Base-by-base conservation (phyloP, 1,284 basidiomycete genomes). In the Puccinia brachypodii region DNA sequence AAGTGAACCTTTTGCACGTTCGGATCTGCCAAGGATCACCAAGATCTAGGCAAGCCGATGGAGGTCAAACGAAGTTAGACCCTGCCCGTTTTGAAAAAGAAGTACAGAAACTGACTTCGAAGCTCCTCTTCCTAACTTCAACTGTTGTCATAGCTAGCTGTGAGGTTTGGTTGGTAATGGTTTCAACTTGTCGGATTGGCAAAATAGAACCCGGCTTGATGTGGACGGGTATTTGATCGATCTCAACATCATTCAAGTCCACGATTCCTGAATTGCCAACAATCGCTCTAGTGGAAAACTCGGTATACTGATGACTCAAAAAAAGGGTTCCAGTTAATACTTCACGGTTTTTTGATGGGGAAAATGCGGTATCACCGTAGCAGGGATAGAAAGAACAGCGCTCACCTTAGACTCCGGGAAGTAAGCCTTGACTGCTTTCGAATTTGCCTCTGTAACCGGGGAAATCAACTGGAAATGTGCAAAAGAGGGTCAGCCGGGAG, bases 401-500 rank as follows among this genome's bases (percentile, higher is more conserved):
- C 64, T 92, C 87, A 91, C 92, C 58, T 87, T 89, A 84, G 91
- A 91, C 22, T 89, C 86, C 0, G 91, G 91, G 71, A 92, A 88
- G 87, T 92, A 92, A 78, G 89, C 88, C 22, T 87, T 87, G 73
- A 92, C 91, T 44, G 89, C 88, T 4, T 90, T 92, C 38, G 89
- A 86, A 85, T 90, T 92, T 0, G 92, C 91, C 1, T 87, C 87
- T 53, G 92, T 85, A 0, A 92, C 91, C 0, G 91, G 93, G 0
- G 91, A 91, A 58, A 92, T 90, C 75, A 92, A 89, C 73, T 75
- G 22, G 6, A 22, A 36, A 16, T 16, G 22, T 71, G 8, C 8
- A 50, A 71, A 50, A 28, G 13, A 71, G 25, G 11, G 38, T 74
- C 19, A 74, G 47, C 8, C 19, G 31, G 50, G 22, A 3, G 33